Evolutionary conservation across 257 asterid genomes (phyloP).

Genomic region (Fraxinus cuspidata): DNA sequence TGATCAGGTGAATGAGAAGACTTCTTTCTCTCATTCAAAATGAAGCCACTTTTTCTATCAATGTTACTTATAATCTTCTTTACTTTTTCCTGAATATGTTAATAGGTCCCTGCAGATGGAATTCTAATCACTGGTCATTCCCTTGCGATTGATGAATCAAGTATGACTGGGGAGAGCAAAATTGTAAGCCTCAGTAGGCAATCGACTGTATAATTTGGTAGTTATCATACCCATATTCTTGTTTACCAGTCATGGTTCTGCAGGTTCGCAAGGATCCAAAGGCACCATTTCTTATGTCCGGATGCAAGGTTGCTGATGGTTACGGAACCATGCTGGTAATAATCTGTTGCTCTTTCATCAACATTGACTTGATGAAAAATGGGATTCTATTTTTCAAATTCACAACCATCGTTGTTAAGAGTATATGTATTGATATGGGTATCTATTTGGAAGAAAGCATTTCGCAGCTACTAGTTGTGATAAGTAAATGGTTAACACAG

Average conservation of each 20-base stretch:
- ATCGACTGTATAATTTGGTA: conserved; percentile 17
- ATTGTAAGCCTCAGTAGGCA: conserved; percentile 56
- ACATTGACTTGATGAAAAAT: conserved; percentile 3
- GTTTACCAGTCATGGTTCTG: conserved; percentile 18
- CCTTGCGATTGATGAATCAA: conserved; percentile 90
- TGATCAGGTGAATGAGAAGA: conserved; percentile 67
- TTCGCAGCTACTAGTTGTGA: conserved; percentile 3
- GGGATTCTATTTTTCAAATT: neutral
- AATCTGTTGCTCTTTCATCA: conserved; percentile 13
- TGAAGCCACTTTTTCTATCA: neutral
- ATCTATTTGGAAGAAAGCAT: neutral
- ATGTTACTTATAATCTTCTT: conserved; percentile 8
- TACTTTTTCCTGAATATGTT: conserved; percentile 25
- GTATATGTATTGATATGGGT: neutral
- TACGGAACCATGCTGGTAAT: conserved; percentile 94
- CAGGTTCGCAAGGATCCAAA: conserved; percentile 86
- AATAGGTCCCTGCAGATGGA: conserved; percentile 96
- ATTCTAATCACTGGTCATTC: conserved; percentile 74
- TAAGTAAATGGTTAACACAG: neutral
- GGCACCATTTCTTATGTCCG: conserved; percentile 91
- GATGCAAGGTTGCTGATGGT: conserved; percentile 98
- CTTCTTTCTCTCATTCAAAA: conserved; percentile 1
- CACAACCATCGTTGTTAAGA: neutral
- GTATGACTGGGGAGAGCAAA: conserved; percentile 99
- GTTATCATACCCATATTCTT: conserved; percentile 20